phyloP scores from a whole-genome alignment of 1,284 basidiomycete species.

The Athelia psychrophila region DNA sequence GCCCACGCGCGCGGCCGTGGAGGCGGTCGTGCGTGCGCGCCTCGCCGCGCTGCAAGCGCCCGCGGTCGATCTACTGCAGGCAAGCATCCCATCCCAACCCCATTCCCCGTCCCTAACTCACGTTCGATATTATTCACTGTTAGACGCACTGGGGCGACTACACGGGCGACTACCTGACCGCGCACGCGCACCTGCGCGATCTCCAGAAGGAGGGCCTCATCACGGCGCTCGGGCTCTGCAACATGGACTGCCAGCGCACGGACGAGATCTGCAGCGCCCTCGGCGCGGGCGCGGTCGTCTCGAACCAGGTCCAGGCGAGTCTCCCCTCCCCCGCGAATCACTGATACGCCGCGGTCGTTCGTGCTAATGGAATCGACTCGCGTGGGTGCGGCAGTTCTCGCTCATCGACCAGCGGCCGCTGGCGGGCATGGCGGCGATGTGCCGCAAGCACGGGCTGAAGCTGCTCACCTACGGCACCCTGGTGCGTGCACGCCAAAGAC shows the following conservation, averaged over 20 bases:
- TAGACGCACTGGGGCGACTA: slow-evolving; percentile 86
- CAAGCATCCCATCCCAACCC: slow-evolving; percentile 23
- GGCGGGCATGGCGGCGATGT: slow-evolving; percentile 74
- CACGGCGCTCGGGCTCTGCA: slow-evolving; percentile 69
- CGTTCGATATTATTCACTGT: no score
- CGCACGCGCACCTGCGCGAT: slow-evolving; percentile 56
- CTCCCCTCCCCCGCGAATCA: no score
- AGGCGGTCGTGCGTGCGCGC: slow-evolving; percentile 67
- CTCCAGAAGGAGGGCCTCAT: slow-evolving; percentile 64
- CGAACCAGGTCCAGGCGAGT: slow-evolving; percentile 78
- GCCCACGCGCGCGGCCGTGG: slow-evolving; percentile 55
- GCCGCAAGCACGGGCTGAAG: slow-evolving; percentile 68
- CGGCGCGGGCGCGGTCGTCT: slow-evolving; percentile 67
- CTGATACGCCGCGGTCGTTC: no score
- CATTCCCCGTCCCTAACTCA: background rate
- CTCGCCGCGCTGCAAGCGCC: slow-evolving; percentile 48
- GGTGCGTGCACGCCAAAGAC: slow-evolving; percentile 35
- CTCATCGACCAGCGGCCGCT: slow-evolving; percentile 75
- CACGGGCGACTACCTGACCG: slow-evolving; percentile 63
- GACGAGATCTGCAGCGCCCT: slow-evolving; percentile 76
- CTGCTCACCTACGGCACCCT: slow-evolving; percentile 80
- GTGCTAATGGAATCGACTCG: no score
- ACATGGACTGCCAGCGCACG: slow-evolving; percentile 72
- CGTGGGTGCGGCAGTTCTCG: slow-evolving; percentile 56
- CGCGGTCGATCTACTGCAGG: slow-evolving; percentile 70